phyloP scores from a whole-genome alignment of 345 rosid genomes.

The sweet orange (Citrus sinensis) region DVS_A1.0 CM039166.1:25630001-25630500 shows the following conservation, averaged over 20 bases:
- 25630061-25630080: conserved; percentile 43
- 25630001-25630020: conserved; percentile 46
- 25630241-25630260: conserved; percentile 36
- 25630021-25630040: conserved; percentile 55
- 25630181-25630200: conserved; percentile 29
- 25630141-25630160: conserved; percentile 50
- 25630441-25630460: conserved; percentile 36
- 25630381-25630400: conserved; percentile 33
- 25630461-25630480: conserved; percentile 33
- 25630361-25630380: conserved; percentile 40
- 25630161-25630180: conserved; percentile 59
- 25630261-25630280: conserved; percentile 42
- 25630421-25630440: conserved; percentile 49
- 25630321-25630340: conserved; percentile 48
- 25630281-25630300: conserved; percentile 42
- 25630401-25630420: conserved; percentile 30
- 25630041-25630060: conserved; percentile 27
- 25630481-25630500: conserved; percentile 29
- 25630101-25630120: conserved; percentile 37
- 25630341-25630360: conserved; percentile 43
- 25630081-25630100: conserved; percentile 47
- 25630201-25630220: conserved; percentile 28
- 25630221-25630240: conserved; percentile 54
- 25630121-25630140: conserved; percentile 43
- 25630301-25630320: conserved; percentile 35